These are phyloP conservation scores for Penicillium occitanis DNA, from an alignment of 2,329 filamentous ascomycete species.

Conservation along the genomic window DNA sequence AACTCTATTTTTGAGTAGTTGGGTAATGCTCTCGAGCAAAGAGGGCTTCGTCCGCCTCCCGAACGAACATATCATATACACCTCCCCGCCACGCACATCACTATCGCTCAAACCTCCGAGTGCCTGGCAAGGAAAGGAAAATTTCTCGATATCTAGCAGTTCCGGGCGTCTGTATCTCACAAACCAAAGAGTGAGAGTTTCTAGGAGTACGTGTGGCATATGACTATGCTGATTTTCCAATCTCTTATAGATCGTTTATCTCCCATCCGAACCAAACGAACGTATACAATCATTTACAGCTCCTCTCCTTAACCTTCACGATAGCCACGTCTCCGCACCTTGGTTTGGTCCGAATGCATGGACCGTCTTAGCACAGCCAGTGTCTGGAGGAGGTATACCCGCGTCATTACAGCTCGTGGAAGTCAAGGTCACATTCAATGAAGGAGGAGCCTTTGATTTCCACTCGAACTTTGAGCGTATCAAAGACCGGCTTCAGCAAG, in stretches of 20 bases:
- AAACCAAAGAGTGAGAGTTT: slow-evolving; percentile 70
- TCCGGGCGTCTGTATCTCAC: slow-evolving; percentile 77
- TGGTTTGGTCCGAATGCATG: slow-evolving; percentile 94
- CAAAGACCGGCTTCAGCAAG: slow-evolving; percentile 79
- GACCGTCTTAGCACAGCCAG: slow-evolving; percentile 76
- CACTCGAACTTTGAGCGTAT: slow-evolving; percentile 78
- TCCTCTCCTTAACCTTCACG: slow-evolving; percentile 81
- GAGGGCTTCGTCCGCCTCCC: slow-evolving; percentile 79
- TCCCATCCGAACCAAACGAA: slow-evolving; percentile 67
- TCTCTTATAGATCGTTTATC: slow-evolving; percentile 73
- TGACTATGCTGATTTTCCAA: slow-evolving; percentile 19
- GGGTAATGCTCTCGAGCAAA: slow-evolving; percentile 84
- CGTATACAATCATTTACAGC: slow-evolving; percentile 83
- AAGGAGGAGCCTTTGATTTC: slow-evolving; percentile 93
- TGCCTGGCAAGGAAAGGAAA: slow-evolving; percentile 61
- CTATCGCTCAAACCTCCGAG: slow-evolving; percentile 72
- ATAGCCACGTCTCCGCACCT: slow-evolving; percentile 80
- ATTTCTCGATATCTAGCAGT: slow-evolving; percentile 70
- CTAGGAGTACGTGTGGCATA: slow-evolving; percentile 9
- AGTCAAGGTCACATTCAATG: slow-evolving; percentile 84
- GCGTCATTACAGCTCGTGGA: slow-evolving; percentile 70
- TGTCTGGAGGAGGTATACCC: slow-evolving; percentile 79
- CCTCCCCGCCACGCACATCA: slow-evolving; percentile 74
- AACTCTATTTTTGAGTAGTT: slow-evolving; percentile 51
- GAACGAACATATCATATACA: slow-evolving; percentile 77